A percentile compares a stretch with the other conserved stretches of the same genome.
Conservation (phyloP, 1,284 basidiomycete species). For the Cerioporus squamosus region DNA sequence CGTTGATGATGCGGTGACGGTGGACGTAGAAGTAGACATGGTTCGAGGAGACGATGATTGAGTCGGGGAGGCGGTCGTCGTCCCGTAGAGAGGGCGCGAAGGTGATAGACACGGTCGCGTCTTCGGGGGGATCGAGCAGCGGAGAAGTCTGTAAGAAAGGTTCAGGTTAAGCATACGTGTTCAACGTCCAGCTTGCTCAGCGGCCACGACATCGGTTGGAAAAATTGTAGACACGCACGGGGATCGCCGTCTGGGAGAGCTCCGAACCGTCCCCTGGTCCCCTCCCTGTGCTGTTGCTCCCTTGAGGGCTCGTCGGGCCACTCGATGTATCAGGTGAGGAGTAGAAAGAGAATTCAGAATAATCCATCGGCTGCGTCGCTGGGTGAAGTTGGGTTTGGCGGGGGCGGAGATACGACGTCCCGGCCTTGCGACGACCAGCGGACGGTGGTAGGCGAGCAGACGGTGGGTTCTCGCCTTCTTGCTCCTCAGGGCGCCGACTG, state of each 20-base stretch:
- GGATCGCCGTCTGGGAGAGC: background rate
- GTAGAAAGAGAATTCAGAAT: background rate
- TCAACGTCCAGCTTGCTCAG: background rate
- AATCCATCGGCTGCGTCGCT: background rate
- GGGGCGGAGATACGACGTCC: background rate
- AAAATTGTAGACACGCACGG: conserved; percentile 1
- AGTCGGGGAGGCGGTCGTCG: conserved; percentile 54
- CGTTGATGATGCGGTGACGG: conserved; percentile 32
- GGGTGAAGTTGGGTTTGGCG: background rate
- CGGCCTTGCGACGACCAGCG: background rate
- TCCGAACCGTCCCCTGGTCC: background rate
- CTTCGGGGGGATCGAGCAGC: conserved; percentile 5
- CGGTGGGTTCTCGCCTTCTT: background rate
- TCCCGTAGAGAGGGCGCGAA: conserved; percentile 69
- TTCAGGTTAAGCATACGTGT: background rate
- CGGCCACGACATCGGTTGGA: background rate
- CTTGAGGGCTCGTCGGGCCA: background rate
- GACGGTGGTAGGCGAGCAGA: background rate
- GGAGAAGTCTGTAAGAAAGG: background rate
- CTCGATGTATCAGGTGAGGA: conserved; percentile 1
- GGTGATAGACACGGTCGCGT: conserved; percentile 63
- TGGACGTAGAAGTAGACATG: conserved; percentile 63
- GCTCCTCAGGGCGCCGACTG: background rate
- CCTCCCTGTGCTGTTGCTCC: background rate
- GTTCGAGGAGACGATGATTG: conserved; percentile 68